Evolutionary conservation across 2,329 filamentous ascomycete species (phyloP), one percentile per base, ranked within the genome.

Genomic region (Ophiostoma tasmaniense): DNA sequence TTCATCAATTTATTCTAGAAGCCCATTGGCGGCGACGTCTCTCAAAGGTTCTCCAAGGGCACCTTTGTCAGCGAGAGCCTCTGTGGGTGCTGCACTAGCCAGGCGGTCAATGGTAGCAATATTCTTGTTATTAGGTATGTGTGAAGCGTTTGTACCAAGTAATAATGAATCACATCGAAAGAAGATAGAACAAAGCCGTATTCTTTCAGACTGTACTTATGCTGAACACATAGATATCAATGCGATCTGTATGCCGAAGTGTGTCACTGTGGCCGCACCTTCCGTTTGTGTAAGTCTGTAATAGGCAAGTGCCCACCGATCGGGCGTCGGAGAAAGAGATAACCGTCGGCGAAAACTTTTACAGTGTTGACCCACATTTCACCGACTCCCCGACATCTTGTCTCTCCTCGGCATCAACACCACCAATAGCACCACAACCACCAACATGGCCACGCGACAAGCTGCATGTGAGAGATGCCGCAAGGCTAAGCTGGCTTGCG

Each of bases 381-480:
- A 30, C 55, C 55, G 55, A 61, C 25, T 30, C 55, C 55, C 55
- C 55, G 55, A 61, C 55, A 61, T 61, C 55, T 55, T 61, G 55
- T 61, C 22, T 33, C 55, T 61, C 25, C 55, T 30, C 55, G 55
- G 25, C 55, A 61, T 17, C 55, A 61, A 61, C 55, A 61, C 25
- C 52, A 59, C 52, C 55, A 30, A 30, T 61, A 61, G 25, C 55
- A 28, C 55, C n/a, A 20, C 55, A 61, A 61, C 55, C 55, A 61
- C 55, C 55, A 30, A 30, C n/a, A 45, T 65, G 64, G 25, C 64
- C 37, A 20, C 64, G 22, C 64, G 64, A 22, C 64, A 65, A 37
- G 33, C 64, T 42, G 64, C 64, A 28, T 65, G 64, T 10, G 64
- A 65, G 33, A 42, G 64, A 65, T 65, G 64, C 37, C 64, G 64